These are phyloP conservation scores for Phaeosphaeria sp. DNA, from an alignment of 2,329 filamentous ascomycete species.

Conservation along the genomic window DNA sequence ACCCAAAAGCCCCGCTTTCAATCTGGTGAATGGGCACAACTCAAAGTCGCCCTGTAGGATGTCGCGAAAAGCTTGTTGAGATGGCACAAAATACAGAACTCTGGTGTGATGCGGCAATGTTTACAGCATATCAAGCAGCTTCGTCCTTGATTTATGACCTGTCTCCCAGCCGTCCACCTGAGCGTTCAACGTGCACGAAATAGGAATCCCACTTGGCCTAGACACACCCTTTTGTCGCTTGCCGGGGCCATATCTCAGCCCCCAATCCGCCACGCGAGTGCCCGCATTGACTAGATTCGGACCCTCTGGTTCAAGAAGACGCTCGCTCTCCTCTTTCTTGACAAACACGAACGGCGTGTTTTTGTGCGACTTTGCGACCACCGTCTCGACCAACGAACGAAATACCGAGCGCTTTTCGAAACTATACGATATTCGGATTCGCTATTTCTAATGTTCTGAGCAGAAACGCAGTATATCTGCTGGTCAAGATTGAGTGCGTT, in stretches of 20 bases:
- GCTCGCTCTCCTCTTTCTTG: not conserved
- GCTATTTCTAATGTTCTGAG: not conserved
- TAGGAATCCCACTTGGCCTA: not conserved
- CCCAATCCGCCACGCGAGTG: constrained; percentile 3
- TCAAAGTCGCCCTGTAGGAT: not conserved
- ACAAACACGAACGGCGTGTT: not conserved
- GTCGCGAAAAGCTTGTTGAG: not conserved
- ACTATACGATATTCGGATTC: not conserved
- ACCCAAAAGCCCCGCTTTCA: not conserved
- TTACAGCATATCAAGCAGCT: not conserved
- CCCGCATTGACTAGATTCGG: not conserved
- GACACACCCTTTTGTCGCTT: constrained; percentile 1
- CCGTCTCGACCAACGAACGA: not conserved
- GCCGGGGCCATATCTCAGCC: constrained; percentile 4
- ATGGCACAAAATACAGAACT: not conserved
- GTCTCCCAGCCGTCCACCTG: not conserved
- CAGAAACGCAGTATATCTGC: not conserved
- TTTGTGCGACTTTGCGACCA: not conserved
- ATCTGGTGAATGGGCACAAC: not conserved
- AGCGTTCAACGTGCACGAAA: not conserved
- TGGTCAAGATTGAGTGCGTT: not conserved
- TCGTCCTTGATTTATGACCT: not conserved
- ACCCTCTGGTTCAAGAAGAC: not conserved
- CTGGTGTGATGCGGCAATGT: not conserved
- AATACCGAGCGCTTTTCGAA: not conserved